phyloP scores from a whole-genome alignment of 2,329 filamentous ascomycete genomes.

The Huntiella decipiens region DNA sequence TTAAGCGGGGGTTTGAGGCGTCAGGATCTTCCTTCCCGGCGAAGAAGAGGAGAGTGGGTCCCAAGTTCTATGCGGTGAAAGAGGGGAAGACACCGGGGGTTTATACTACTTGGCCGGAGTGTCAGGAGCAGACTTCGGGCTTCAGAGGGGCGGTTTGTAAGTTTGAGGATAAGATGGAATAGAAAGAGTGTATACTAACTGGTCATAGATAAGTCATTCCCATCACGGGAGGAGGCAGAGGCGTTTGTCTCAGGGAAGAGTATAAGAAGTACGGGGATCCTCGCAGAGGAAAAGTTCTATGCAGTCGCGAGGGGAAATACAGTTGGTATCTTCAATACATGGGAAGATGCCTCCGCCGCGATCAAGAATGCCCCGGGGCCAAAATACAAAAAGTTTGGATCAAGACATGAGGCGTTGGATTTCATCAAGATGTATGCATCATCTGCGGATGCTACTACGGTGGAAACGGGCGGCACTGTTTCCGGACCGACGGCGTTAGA shows the following conservation, averaged over 20 bases:
- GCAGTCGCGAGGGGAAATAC: slow-evolving; percentile 39
- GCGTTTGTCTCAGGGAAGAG: slow-evolving; percentile 46
- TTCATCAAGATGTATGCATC: slow-evolving; percentile 43
- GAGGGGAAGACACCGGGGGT: slow-evolving; percentile 38
- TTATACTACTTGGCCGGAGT: slow-evolving; percentile 43
- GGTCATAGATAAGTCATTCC: slow-evolving; percentile 58
- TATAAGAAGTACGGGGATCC: slow-evolving; percentile 18
- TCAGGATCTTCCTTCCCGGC: too few species aligned
- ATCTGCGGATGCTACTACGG: slow-evolving; percentile 23
- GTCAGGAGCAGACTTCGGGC: slow-evolving; percentile 39
- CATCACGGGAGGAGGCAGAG: slow-evolving; percentile 53
- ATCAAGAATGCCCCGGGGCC: slow-evolving; percentile 54
- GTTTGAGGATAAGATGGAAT: slow-evolving; percentile 18
- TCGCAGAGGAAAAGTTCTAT: slow-evolving; percentile 31
- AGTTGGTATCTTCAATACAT: slow-evolving; percentile 42
- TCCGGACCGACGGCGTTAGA: slow-evolving; percentile 16
- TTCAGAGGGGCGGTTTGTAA: slow-evolving; percentile 48
- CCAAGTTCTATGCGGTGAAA: slow-evolving; percentile 46
- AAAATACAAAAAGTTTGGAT: slow-evolving; percentile 51
- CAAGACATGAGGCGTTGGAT: slow-evolving; percentile 52
- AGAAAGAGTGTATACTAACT: not conserved
- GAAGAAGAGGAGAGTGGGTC: slow-evolving; percentile 9
- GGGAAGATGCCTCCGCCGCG: slow-evolving; percentile 53
- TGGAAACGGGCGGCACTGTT: slow-evolving; percentile 15
- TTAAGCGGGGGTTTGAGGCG: too few species aligned